phyloP scores from a whole-genome alignment of 768 basidiomycete genomes.

The Collybiopsis confluens region DNA sequence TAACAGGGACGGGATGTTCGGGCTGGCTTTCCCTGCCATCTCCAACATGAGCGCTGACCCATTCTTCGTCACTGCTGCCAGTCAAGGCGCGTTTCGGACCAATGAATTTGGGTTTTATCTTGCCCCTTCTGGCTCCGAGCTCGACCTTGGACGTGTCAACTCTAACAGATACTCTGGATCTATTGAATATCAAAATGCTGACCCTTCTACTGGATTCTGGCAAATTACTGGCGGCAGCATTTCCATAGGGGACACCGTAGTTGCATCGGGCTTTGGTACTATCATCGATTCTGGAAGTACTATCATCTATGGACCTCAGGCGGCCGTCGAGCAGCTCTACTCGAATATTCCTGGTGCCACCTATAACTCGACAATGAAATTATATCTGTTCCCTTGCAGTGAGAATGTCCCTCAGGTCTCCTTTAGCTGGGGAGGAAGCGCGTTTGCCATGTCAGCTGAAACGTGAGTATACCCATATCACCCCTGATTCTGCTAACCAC shows the following conservation, averaged over 20 bases:
- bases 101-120: constrained; percentile 44
- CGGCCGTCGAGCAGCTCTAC: constrained; percentile 20
- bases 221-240: constrained; percentile 17
- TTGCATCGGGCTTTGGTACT: constrained; percentile 13
- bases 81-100: constrained; percentile 23
- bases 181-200: constrained; percentile 29
- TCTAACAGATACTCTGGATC: constrained; percentile 34
- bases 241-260: constrained; percentile 11
- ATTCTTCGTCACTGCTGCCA: constrained; percentile 37
- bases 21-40: constrained; percentile 33
- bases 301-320: constrained; percentile 26
- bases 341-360: constrained; percentile 20
- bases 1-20: constrained; percentile 18
- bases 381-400: constrained; percentile 32
- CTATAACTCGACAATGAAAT: constrained; percentile 14
- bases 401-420: constrained; percentile 20
- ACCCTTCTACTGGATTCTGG: constrained; percentile 22
- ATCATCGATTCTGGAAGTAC: constrained; percentile 37
- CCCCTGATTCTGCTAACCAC: too few species aligned
- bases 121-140: constrained; percentile 35
- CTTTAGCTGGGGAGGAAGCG: constrained; percentile 32
- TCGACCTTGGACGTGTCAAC: constrained; percentile 53
- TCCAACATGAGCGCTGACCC: constrained; percentile 26
- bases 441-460: constrained; percentile 42
- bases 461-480: too few species aligned